A percentile compares a stretch with the other conserved stretches of the same genome.
These are phyloP conservation scores for Claviceps quebecensis DNA, from an alignment of 2,329 filamentous ascomycete genomes.

Conservation along the genomic window DNA sequence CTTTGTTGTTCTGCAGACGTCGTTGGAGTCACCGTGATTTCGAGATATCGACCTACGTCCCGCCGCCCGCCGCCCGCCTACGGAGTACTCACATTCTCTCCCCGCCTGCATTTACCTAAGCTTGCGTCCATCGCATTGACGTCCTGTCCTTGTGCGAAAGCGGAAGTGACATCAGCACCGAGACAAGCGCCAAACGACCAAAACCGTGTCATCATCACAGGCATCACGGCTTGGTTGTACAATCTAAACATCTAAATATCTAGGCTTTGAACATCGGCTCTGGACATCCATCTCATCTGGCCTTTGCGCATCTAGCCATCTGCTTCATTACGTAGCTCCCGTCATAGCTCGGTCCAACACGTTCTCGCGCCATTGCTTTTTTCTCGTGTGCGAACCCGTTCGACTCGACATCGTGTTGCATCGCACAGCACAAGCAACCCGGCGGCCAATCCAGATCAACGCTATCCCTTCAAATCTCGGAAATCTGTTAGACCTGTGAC, in stretches of 20 bases:
- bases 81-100: no score
- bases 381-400: slow-evolving; percentile 1
- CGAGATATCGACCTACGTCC: no score
- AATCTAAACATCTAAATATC: background rate
- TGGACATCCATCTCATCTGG: no score
- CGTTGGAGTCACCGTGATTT: background rate
- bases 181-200: background rate
- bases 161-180: slow-evolving; percentile 1
- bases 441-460: slow-evolving; percentile 1
- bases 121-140: background rate
- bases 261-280: background rate
- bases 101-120: background rate
- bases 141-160: background rate
- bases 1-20: background rate
- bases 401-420: background rate
- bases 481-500: background rate
- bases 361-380: background rate
- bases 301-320: background rate
- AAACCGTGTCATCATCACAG: no score
- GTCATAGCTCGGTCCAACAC: background rate
- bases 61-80: no score
- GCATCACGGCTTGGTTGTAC: background rate
- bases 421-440: slow-evolving; percentile 2
- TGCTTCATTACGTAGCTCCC: background rate
- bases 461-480: background rate